Conservation (phyloP, 257 asterid species). For the Orobanche coerulescens region DNA sequence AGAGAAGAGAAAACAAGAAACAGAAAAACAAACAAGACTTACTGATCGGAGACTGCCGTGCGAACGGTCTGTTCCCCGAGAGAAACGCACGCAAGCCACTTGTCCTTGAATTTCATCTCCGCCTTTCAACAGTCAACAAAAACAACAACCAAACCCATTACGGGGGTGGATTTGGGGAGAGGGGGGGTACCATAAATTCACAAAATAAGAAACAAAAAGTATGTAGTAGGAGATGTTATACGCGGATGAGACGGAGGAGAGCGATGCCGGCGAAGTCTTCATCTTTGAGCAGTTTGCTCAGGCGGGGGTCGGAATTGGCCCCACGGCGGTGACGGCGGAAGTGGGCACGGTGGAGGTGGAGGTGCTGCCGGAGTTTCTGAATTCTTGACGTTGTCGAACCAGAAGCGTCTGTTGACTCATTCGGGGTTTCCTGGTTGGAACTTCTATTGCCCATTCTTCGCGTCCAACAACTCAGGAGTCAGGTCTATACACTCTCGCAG, state of each 20-base stretch:
- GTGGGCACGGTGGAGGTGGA: conserved; percentile 42
- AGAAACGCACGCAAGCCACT: conserved; percentile 86
- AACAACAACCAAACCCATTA: not conserved
- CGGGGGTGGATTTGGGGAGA: not conserved
- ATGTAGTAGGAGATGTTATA: conserved; percentile 21
- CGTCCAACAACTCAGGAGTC: too few species aligned
- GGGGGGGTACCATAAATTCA: not conserved
- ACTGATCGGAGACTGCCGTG: conserved; percentile 75
- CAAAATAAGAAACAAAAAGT: not conserved
- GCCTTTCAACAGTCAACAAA: conserved; percentile 44
- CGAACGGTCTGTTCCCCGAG: conserved; percentile 93
- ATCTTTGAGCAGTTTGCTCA: conserved; percentile 43
- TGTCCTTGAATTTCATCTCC: conserved; percentile 92
- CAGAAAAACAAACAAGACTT: conserved; percentile 14
- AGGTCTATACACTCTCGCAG: not conserved
- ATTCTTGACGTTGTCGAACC: conserved; percentile 39
- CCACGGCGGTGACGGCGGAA: conserved; percentile 39
- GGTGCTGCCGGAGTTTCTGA: conserved; percentile 48
- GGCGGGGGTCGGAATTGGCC: conserved; percentile 22
- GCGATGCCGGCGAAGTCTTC: conserved; percentile 93
- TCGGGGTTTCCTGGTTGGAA: conserved; percentile 38
- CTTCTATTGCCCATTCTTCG: conserved; percentile 59
- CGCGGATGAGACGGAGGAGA: conserved; percentile 53
- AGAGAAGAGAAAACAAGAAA: not conserved
- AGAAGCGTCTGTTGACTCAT: conserved; percentile 40